These are phyloP conservation scores for Elongisporangium undulatum DNA, from an alignment of 352 stramenopile genomes.

Conservation along the genomic window DNA sequence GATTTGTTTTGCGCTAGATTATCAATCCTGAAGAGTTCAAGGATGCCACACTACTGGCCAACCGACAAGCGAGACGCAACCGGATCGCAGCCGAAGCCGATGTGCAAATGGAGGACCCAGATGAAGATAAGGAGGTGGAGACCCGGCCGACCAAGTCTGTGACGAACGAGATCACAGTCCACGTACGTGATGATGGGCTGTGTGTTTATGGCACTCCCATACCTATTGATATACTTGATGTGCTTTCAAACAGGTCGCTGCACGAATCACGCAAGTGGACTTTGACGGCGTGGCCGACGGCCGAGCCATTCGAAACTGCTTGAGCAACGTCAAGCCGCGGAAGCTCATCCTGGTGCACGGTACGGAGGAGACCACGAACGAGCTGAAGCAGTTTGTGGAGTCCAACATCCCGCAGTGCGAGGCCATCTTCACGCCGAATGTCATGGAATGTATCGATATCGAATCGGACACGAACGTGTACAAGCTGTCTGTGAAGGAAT, in stretches of 20 bases:
- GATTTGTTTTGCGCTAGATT: slow-evolving; percentile 30
- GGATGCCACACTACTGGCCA: slow-evolving; percentile 60
- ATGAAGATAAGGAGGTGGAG: slow-evolving; percentile 52
- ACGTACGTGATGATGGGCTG: slow-evolving; percentile 17
- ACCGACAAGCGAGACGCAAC: slow-evolving; percentile 57
- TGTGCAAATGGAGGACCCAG: slow-evolving; percentile 64
- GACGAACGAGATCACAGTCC: slow-evolving; percentile 59
- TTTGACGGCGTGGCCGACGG: slow-evolving; percentile 84
- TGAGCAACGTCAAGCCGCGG: slow-evolving; percentile 86
- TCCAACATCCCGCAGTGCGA: slow-evolving; percentile 79
- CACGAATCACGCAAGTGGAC: slow-evolving; percentile 76
- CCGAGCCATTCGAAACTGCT: slow-evolving; percentile 82
- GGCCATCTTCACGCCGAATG: slow-evolving; percentile 80
- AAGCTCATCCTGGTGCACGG: slow-evolving; percentile 87
- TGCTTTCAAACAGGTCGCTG: slow-evolving; percentile 56
- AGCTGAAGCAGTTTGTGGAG: slow-evolving; percentile 84
- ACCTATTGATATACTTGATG: not conserved
- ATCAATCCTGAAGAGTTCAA: slow-evolving; percentile 84
- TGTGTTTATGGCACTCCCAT: not conserved
- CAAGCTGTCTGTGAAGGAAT: slow-evolving; percentile 86
- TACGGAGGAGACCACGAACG: slow-evolving; percentile 71
- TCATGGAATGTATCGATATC: slow-evolving; percentile 89
- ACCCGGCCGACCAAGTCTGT: slow-evolving; percentile 80
- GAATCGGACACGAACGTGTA: slow-evolving; percentile 89
- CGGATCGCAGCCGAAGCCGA: slow-evolving; percentile 56